Evolutionary conservation across 345 rosid genomes (phyloP).

Genomic region (Gossypium arboreum): DNA sequence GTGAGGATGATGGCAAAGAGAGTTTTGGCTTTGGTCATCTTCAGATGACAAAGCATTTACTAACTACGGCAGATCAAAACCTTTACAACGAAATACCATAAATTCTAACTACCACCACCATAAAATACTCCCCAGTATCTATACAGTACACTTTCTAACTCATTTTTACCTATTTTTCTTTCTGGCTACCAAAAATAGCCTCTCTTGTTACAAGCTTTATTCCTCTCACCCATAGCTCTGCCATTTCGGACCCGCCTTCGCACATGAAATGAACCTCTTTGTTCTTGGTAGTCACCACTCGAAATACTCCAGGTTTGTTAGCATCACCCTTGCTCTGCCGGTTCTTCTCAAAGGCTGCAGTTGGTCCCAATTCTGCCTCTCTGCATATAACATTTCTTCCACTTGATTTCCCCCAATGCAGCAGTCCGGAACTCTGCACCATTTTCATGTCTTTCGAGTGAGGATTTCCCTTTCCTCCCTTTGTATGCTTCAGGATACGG

Average conservation of each 20-base stretch:
- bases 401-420: slow-evolving; percentile 82
- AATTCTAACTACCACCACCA: slow-evolving; percentile 28
- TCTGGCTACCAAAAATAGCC: slow-evolving; percentile 38
- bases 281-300: slow-evolving; percentile 63
- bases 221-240: slow-evolving; percentile 91
- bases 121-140: slow-evolving; percentile 16
- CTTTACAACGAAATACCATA: slow-evolving; percentile 18
- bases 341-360: slow-evolving; percentile 48
- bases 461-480: slow-evolving; percentile 68
- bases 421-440: slow-evolving; percentile 48
- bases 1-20: no score
- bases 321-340: slow-evolving; percentile 40
- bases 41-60: slow-evolving; percentile 28
- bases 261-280: slow-evolving; percentile 83
- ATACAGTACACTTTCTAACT: slow-evolving; percentile 10
- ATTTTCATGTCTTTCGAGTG: slow-evolving; percentile 62
- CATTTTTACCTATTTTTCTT: not conserved
- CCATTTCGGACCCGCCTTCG: slow-evolving; percentile 67
- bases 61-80: slow-evolving; percentile 28
- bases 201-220: slow-evolving; percentile 74
- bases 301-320: slow-evolving; percentile 51
- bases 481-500: slow-evolving; percentile 73
- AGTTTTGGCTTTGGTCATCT: not conserved
- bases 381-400: slow-evolving; percentile 63
- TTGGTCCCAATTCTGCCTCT: slow-evolving; percentile 58